Evolutionary conservation across 2,329 filamentous ascomycete species (phyloP).

Genomic region (Chalaropsis thielavioides): DNA sequence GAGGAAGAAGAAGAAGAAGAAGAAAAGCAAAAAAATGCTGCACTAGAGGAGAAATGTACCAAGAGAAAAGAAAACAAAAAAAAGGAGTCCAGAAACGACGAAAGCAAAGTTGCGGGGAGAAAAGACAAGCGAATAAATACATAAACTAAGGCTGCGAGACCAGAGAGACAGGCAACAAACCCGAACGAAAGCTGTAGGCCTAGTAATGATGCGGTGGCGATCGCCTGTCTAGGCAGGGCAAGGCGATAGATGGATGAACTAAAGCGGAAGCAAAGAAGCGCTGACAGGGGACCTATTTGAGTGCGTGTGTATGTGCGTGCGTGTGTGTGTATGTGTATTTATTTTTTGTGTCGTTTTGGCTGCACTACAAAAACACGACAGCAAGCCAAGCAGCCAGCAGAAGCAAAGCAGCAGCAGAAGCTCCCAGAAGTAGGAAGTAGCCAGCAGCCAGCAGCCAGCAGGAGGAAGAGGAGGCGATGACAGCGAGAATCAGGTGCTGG

Average conservation of each 20-base stretch:
- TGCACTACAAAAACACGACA: background rate
- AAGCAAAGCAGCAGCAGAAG: background rate
- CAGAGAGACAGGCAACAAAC: background rate
- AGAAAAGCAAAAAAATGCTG: background rate
- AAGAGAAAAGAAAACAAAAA: background rate
- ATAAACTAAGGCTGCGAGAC: background rate
- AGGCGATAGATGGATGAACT: background rate
- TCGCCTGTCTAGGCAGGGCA: background rate
- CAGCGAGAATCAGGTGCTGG: background rate
- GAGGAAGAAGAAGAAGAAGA: background rate
- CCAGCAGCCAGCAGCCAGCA: background rate
- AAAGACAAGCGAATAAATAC: background rate
- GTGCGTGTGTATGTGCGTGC: background rate
- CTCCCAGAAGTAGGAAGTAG: background rate
- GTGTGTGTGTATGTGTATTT: background rate
- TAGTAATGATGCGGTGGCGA: constrained; percentile 1
- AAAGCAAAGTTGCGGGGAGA: background rate
- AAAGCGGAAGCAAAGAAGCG: background rate
- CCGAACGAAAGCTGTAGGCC: background rate
- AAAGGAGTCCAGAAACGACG: background rate
- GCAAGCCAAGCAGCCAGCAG: background rate
- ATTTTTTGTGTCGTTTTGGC: background rate
- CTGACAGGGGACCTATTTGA: background rate
- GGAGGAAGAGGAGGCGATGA: background rate
- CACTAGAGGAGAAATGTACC: background rate